Base-by-base conservation (phyloP, 768 basidiomycete species). In the Mycena galericulata region DNA sequence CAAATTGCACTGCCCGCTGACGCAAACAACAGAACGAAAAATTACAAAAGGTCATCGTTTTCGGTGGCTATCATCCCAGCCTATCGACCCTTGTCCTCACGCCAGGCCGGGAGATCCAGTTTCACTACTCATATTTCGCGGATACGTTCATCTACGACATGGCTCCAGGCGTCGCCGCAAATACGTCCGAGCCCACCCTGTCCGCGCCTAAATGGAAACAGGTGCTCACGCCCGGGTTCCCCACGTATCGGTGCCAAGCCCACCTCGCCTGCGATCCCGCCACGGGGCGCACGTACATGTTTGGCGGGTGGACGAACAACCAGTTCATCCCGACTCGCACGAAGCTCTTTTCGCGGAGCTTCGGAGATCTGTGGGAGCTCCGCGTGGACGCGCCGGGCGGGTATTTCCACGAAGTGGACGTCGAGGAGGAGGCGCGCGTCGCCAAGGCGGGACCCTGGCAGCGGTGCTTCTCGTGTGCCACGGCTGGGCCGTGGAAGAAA, bases 291-390 rank as follows among this genome's bases (percentile, higher is more conserved):
- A 79, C 75, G n/a, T 83, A 79, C 69, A 70, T 82, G 14, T 82
- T 79, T 41, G 81, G 82, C 27, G 82, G 82, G 6, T 84, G 81
- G 72, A 80, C 80, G 22, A 83, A 82, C 73, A 75, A 74, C 32
- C 76, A 82, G 55, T 82, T 73, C 62, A 77, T 83, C 7, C 80
- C 80, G 2, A 74, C 73, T 8, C 73, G 77, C 34, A 43, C 34
- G 1, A 71, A 74, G 34, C 66, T 59, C 17, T 41, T 77, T 32
- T 73, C 80, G 22, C 72, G 77, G 8, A 74, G 72, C 6, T 83
- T 82, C 59, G 76, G 79, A 7, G 82, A 84, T 67, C 47, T 85
- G 18, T 84, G 82, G 81, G 78, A 51, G 29, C 18, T 51, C 7
- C 26, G 27, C 27, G 18, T 51, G 8, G 50, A 51, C 20, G 18